Percentiles rank a stretch among this genome's conserved stretches.
Evolutionary conservation across 2,329 filamentous ascomycete species (phyloP).

Genomic region (Nemania diffusa): DNA sequence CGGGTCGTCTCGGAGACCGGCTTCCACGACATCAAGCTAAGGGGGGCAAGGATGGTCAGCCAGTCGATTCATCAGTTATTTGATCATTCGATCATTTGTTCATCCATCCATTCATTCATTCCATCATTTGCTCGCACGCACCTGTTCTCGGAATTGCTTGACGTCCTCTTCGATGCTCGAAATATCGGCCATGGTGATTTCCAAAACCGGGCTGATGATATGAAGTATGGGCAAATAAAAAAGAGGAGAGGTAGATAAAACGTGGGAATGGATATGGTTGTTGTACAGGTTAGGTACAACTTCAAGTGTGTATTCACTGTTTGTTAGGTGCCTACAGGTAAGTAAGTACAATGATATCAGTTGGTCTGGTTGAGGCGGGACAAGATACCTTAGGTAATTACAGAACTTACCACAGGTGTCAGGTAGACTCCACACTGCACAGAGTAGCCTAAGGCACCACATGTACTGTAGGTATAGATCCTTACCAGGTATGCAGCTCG

Average conservation of each 20-base stretch:
- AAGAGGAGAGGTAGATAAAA: conserved; percentile 6
- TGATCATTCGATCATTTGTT: too few relatives aligned
- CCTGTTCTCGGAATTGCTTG: conserved; percentile 67
- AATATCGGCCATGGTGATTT: conserved; percentile 53
- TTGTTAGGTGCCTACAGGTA: too few relatives aligned
- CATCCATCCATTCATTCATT: background rate
- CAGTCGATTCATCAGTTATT: too few relatives aligned
- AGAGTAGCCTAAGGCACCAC: too few relatives aligned
- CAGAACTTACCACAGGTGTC: too few relatives aligned
- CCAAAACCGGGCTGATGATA: background rate
- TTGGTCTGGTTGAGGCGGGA: background rate
- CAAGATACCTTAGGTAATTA: background rate
- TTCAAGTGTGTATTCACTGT: too few relatives aligned
- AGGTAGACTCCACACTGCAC: too few relatives aligned
- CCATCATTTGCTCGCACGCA: conserved; percentile 46
- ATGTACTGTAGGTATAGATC: too few relatives aligned
- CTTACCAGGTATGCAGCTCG: too few relatives aligned
- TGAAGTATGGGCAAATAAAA: background rate
- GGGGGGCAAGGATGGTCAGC: conserved; percentile 11
- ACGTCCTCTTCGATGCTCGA: conserved; percentile 63
- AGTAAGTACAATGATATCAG: background rate
- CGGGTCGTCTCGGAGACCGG: conserved; percentile 81
- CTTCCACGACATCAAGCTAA: conserved; percentile 80
- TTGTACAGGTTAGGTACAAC: background rate
- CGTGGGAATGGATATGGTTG: background rate